A percentile compares a stretch with the other conserved stretches of the same genome.
phyloP scores from a whole-genome alignment of 1,139 yeast genomes.

The Taiozyma onychis region DNA sequence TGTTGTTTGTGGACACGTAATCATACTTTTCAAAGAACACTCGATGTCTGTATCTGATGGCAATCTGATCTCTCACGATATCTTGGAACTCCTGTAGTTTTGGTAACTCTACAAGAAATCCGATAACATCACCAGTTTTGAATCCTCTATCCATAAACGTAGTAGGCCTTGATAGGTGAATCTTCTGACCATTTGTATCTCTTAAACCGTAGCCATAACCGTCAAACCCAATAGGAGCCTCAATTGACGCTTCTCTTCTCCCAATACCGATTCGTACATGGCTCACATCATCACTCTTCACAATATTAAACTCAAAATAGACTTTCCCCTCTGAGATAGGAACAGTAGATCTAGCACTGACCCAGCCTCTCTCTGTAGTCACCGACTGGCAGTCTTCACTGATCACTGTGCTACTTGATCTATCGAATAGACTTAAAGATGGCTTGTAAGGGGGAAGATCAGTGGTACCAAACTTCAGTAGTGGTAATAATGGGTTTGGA shows the following conservation, averaged over 20 bases:
- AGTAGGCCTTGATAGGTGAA: slow-evolving; percentile 69
- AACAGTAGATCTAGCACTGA: slow-evolving; percentile 70
- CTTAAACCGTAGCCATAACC: slow-evolving; percentile 90
- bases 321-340: slow-evolving; percentile 75
- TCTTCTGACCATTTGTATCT: slow-evolving; percentile 72
- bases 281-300: slow-evolving; percentile 36
- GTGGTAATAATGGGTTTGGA: slow-evolving; percentile 57
- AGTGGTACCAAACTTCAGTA: slow-evolving; percentile 64
- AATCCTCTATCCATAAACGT: slow-evolving; percentile 51
- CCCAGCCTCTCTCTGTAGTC: slow-evolving; percentile 69
- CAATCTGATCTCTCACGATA: slow-evolving; percentile 76
- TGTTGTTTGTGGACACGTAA: slow-evolving; percentile 60
- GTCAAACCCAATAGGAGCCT: slow-evolving; percentile 95
- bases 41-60: slow-evolving; percentile 75
- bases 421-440: slow-evolving; percentile 65
- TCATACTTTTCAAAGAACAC: slow-evolving; percentile 84
- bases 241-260: slow-evolving; percentile 81
- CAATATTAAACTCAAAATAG: slow-evolving; percentile 69
- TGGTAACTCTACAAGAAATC: slow-evolving; percentile 75
- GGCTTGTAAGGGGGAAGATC: slow-evolving; percentile 67
- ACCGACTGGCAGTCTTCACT: slow-evolving; percentile 39
- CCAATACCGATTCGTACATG: slow-evolving; percentile 83
- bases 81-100: slow-evolving; percentile 28
- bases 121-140: slow-evolving; percentile 74
- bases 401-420: slow-evolving; percentile 55